A percentile compares a stretch with the other conserved stretches of the same genome.
Conservation (phyloP, 441 rosid genomes). For the Metrosideros polymorpha region DNA sequence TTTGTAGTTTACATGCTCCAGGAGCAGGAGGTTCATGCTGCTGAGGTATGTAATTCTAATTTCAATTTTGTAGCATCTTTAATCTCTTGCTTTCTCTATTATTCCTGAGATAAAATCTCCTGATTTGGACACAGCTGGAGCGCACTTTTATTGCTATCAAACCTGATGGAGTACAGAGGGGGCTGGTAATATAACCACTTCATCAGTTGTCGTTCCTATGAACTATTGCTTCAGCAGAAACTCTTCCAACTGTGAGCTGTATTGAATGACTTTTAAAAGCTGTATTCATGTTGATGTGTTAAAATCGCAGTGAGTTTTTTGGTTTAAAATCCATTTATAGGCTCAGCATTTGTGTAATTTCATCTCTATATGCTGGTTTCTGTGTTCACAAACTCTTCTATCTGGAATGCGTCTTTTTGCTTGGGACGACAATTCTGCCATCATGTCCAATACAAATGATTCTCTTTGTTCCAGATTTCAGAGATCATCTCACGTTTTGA, state of each 20-base stretch:
- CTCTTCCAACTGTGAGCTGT: background rate
- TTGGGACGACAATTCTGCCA: background rate
- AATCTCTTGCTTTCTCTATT: background rate
- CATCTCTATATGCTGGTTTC: background rate
- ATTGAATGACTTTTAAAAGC: background rate
- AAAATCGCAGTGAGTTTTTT: background rate
- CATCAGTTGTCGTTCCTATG: background rate
- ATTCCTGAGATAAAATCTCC: background rate
- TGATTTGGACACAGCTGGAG: conserved; percentile 46
- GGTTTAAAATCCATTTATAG: background rate
- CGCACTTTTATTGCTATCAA: conserved; percentile 96
- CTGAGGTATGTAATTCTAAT: conserved; percentile 47
- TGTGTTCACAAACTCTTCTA: background rate
- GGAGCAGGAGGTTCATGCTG: conserved; percentile 85
- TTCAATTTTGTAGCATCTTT: background rate
- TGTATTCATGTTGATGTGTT: background rate
- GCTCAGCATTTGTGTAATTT: background rate
- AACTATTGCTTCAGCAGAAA: background rate
- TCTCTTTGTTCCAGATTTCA: conserved; percentile 41
- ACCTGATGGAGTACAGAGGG: conserved; percentile 96
- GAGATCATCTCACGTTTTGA: conserved; percentile 89
- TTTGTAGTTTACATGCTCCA: conserved; percentile 67
- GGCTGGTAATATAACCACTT: conserved; percentile 50
- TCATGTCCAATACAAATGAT: background rate
- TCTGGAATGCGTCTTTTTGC: background rate